phyloP scores from a whole-genome alignment of 176 grass and related monocot genomes.

The Miscanthus lutarioriparius region DNA sequence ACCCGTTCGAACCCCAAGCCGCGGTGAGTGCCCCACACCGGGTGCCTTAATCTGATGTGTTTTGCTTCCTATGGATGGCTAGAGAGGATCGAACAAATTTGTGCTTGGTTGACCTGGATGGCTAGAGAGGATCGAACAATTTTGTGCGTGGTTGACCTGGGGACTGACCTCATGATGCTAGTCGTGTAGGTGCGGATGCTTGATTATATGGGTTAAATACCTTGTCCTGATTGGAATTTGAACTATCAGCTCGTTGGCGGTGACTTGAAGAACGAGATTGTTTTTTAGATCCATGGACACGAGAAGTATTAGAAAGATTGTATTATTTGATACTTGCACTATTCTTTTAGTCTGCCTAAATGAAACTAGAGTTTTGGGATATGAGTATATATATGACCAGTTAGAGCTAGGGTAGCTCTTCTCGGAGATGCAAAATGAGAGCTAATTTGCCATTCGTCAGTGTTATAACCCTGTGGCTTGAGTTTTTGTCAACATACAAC shows the following conservation, averaged over 20 bases:
- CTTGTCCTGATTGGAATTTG: background rate
- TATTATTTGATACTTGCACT: background rate
- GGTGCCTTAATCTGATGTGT: background rate
- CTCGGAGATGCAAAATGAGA: background rate
- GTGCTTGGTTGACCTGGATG: background rate
- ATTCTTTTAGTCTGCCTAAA: background rate
- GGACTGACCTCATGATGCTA: background rate
- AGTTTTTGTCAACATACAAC: background rate
- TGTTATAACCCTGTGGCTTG: background rate
- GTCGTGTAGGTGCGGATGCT: background rate
- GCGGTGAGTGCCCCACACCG: conserved; percentile 37
- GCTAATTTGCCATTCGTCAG: background rate
- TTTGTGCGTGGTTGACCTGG: conserved; percentile 5
- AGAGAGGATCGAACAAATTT: background rate
- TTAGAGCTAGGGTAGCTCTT: background rate
- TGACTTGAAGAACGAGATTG: conserved; percentile 4
- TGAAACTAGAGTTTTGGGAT: background rate
- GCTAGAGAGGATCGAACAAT: background rate
- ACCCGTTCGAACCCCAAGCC: conserved; percentile 74
- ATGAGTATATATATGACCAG: background rate
- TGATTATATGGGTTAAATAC: background rate
- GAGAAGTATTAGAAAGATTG: background rate
- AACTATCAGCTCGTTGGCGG: background rate
- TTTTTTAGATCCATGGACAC: background rate
- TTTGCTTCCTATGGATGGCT: background rate